Evolutionary conservation across 225 moss, liverwort and hornwort genomes (phyloP), one percentile per base, ranked within the genome.

Genomic region (Asterella californica): DNA sequence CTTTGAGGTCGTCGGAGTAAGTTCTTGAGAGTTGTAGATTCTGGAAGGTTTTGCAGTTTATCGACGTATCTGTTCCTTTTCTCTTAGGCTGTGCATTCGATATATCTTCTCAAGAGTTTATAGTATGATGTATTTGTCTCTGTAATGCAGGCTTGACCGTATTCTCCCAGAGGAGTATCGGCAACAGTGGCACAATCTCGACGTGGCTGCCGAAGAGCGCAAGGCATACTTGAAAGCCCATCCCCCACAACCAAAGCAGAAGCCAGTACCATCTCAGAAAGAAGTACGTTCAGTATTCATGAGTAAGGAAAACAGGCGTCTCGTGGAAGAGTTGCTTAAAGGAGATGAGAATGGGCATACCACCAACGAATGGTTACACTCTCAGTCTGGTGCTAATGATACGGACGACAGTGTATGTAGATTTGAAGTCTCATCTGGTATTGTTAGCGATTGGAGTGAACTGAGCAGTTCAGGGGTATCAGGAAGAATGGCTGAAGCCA

Each of bases 201-300:
- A 90, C 71, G 81, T 70, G 78, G 88, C 80, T 70, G 93, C 89
- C 30, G 93, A 91, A 80, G 87, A 88, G 81, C 88, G 85, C 14
- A 91, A 90, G 80, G 91, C 89, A 9, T 89, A 89, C 80, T 72
- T 94, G 11, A 87, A 90, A 83, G 86, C 87, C 19, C 86, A 93
- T 68, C 91, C 91, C 60, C 93, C 90, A 42, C 88, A 88, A 70
- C 88, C 87, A 59, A 90, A 79, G 84, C 84, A 83, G 59, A 91
- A 88, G 71, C 84, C 88, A 29, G 84, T 83, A 65, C 90, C 89
- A 76, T 25, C 85, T 50, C 90, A 88, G 59, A 74, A 85, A 61
- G 93, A 94, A 84, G 83, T 94, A 66, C 90, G 90, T 53, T 89
- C 93, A 79, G 93, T 94, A 33, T 94, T 88, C 50, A 94, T 94